Base-by-base conservation (phyloP, 441 rosid species). In the Adansonia rubrostipa region DNA sequence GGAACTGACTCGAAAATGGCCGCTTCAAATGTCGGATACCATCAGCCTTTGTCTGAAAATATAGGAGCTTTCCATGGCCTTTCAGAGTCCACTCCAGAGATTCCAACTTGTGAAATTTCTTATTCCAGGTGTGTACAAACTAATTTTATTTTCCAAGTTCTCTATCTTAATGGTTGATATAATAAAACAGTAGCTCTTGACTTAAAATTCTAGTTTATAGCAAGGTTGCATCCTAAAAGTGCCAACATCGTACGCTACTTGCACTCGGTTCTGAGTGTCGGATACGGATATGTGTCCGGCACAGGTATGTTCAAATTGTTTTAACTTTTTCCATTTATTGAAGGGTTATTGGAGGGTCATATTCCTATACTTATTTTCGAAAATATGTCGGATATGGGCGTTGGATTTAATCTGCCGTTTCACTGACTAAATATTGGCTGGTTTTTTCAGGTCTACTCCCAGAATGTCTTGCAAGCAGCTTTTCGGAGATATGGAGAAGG, bases 1-100 rank as follows among this genome's bases (percentile, higher is more conserved):
- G 97, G 89, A 82, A 86, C 78, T 51, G 91, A 87, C 69, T 73
- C 92, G 33, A 76, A 84, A 40, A 9, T 85, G 33, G 67, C 82
- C 62, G 74, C 86, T 73, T 60, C 87, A 75, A 80, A 77, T 71
- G 79, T 74, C 20, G 86, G 85, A 67, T 87, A 71, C 58, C 77
- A 77, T 80, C 87, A 74, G 74, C 67, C 83, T 58, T 82, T 84
- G 54, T 47, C 76, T 71, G 94, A 80, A 44, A 86, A 80, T 36
- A 1, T 24, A 24, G 92, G 80, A 65, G 80, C 4, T 58, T 72
- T 56, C 78, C 86, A 81, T 53, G 91, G 85, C 77, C 90, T 88
- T 82, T 92, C 96, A 60, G 97, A 87, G 71, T 93, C 98, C 66
- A 82, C 88, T 7, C 93, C 96, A 2, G 92, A 83, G 53, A 87